Evolutionary conservation across 495 filamentous ascomycete species (phyloP).

Genomic region (Articulospora tetracladia): DNA sequence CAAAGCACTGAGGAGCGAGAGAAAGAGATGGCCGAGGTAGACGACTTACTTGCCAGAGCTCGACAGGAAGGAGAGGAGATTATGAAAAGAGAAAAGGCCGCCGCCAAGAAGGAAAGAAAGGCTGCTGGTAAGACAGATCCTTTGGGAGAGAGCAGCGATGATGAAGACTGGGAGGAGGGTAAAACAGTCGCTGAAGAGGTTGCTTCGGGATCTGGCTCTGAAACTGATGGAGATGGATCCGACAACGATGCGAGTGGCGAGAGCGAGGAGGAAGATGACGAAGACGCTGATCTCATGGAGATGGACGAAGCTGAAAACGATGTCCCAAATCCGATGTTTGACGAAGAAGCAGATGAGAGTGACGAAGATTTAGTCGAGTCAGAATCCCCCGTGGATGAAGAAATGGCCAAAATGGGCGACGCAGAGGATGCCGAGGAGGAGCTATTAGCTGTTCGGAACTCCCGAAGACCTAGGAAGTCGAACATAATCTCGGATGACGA

Average conservation of each 20-base stretch:
- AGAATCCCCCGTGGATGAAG: slow-evolving; percentile 22
- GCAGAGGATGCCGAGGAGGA: slow-evolving; percentile 23
- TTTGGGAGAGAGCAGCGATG: slow-evolving; percentile 44
- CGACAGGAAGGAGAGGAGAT: slow-evolving; percentile 77
- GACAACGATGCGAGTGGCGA: slow-evolving; percentile 6
- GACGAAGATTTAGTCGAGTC: slow-evolving; percentile 35
- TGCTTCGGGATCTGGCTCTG: slow-evolving; percentile 26
- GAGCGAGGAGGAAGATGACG: slow-evolving; percentile 47
- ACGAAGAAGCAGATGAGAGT: slow-evolving; percentile 37
- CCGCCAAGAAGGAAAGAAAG: slow-evolving; percentile 57
- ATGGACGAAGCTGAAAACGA: slow-evolving; percentile 39
- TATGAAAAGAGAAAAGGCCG: slow-evolving; percentile 67
- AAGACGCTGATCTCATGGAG: slow-evolving; percentile 45
- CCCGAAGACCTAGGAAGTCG: slow-evolving; percentile 29
- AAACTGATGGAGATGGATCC: slow-evolving; percentile 29
- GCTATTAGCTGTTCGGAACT: slow-evolving; percentile 26
- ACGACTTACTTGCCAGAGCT: slow-evolving; percentile 82
- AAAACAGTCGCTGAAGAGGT: slow-evolving; percentile 35
- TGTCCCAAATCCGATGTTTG: slow-evolving; percentile 26
- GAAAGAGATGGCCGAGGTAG: slow-evolving; percentile 73
- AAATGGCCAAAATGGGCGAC: slow-evolving; percentile 15
- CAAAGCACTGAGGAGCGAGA: slow-evolving; percentile 83
- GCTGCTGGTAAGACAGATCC: slow-evolving; percentile 45
- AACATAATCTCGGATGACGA: slow-evolving; percentile 54
- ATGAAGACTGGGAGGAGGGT: slow-evolving; percentile 49